phyloP scores from a whole-genome alignment of 1,139 yeast species.

The Groenewaldozyma auringiensis region DNA sequence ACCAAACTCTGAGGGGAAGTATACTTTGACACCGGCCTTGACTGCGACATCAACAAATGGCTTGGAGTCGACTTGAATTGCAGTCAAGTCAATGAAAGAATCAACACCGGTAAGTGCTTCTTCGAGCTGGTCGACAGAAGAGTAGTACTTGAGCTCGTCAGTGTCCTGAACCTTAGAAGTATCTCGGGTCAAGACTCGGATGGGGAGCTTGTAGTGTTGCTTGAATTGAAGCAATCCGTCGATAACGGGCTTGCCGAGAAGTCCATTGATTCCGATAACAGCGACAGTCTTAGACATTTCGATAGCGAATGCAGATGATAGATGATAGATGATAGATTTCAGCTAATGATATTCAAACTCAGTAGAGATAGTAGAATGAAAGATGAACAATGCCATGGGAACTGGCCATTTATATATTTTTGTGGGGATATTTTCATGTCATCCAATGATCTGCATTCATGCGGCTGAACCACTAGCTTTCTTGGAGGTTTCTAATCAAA shows the following conservation, averaged over 20 bases:
- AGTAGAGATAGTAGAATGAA: too few relatives aligned
- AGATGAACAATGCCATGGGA: too few relatives aligned
- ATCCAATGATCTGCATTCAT: too few relatives aligned
- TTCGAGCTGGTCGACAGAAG: constrained; percentile 26
- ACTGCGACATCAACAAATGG: constrained; percentile 34
- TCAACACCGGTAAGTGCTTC: constrained; percentile 43
- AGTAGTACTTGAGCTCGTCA: constrained; percentile 20
- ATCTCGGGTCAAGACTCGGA: constrained; percentile 45
- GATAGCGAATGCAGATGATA: too few relatives aligned
- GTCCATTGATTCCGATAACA: constrained; percentile 47
- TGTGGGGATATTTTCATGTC: too few relatives aligned
- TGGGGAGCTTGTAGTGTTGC: constrained; percentile 41
- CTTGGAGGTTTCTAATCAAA: too few relatives aligned
- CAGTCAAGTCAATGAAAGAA: constrained; percentile 39
- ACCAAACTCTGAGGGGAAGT: constrained; percentile 60
- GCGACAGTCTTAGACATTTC: constrained; percentile 33
- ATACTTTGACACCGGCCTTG: constrained; percentile 42
- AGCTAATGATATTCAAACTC: too few relatives aligned
- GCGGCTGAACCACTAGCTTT: too few relatives aligned
- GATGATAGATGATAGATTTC: too few relatives aligned
- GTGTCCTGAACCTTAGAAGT: constrained; percentile 33
- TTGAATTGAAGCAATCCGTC: constrained; percentile 40
- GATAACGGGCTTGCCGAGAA: constrained; percentile 42
- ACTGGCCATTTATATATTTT: too few relatives aligned
- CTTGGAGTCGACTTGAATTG: constrained; percentile 26